These are phyloP conservation scores for Candida sp. DNA, from an alignment of 1,139 yeast species.

Conservation along the genomic window DNA sequence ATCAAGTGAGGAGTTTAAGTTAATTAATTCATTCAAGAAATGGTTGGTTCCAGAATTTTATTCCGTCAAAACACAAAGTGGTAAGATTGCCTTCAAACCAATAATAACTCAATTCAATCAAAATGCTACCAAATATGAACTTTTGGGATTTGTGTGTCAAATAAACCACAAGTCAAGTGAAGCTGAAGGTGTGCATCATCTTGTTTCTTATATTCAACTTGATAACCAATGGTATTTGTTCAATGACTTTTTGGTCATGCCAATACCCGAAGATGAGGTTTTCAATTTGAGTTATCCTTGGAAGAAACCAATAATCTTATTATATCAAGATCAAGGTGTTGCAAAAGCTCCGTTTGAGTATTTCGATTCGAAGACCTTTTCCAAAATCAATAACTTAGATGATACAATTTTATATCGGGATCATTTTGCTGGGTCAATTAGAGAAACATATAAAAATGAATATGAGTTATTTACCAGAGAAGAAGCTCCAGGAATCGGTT, in stretches of 20 bases:
- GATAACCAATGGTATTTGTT: conserved; percentile 74
- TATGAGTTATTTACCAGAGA: conserved; percentile 60
- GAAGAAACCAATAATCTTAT: conserved; percentile 78
- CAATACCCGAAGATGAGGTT: conserved; percentile 70
- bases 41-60: conserved; percentile 66
- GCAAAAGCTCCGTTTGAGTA: conserved; percentile 29
- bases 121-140: conserved; percentile 44
- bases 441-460: conserved; percentile 58
- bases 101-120: conserved; percentile 27
- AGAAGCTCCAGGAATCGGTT: conserved; percentile 74
- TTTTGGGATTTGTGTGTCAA: conserved; percentile 69
- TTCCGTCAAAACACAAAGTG: conserved; percentile 19
- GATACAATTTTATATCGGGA: conserved; percentile 69
- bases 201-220: conserved; percentile 59
- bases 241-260: conserved; percentile 89
- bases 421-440: conserved; percentile 68
- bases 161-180: conserved; percentile 53
- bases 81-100: conserved; percentile 31
- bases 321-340: conserved; percentile 54
- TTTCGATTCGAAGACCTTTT: conserved; percentile 18
- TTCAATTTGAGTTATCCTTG: conserved; percentile 68
- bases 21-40: conserved; percentile 33
- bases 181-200: conserved; percentile 44
- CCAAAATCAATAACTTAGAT: conserved; percentile 37
- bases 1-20: conserved; percentile 44